Conservation (phyloP, 1,284 basidiomycete species). For the Cutaneotrichosporon curvatum region DNA sequence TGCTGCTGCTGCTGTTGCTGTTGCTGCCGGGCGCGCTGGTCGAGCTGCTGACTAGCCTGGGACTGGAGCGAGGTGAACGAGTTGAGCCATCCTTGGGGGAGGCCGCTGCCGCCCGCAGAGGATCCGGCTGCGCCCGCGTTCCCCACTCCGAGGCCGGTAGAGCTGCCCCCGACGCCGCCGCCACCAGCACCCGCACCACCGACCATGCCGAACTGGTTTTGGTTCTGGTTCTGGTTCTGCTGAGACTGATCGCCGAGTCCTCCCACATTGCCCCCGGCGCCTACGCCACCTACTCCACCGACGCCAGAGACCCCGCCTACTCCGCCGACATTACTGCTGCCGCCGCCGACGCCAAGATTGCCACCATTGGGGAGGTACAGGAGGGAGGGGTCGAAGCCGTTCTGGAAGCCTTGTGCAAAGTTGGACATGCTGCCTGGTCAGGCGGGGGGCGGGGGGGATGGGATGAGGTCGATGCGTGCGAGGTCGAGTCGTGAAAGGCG, state of each 20-base stretch:
- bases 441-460: conserved; percentile 1
- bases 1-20: conserved; percentile 1
- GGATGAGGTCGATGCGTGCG: neutral
- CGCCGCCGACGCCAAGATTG: conserved; percentile 2
- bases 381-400: conserved; percentile 16
- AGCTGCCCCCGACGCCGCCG: too few species aligned
- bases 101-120: neutral
- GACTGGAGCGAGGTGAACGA: conserved; percentile 15
- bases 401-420: conserved; percentile 19
- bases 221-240: conserved; percentile 16
- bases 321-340: conserved; percentile 1
- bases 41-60: conserved; percentile 9
- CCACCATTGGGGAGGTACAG: conserved; percentile 12
- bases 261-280: conserved; percentile 1
- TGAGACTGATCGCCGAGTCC: conserved; percentile 7
- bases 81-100: conserved; percentile 15
- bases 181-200: neutral
- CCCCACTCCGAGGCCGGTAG: too few species aligned
- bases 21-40: conserved; percentile 6
- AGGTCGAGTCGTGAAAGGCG: neutral
- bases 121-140: too few species aligned
- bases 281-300: neutral
- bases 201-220: conserved; percentile 5
- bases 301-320: conserved; percentile 3
- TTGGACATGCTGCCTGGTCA: conserved; percentile 17